These are phyloP conservation scores for Limtongia smithiae DNA, from an alignment of 805 yeast species.

Conservation along the genomic window DNA sequence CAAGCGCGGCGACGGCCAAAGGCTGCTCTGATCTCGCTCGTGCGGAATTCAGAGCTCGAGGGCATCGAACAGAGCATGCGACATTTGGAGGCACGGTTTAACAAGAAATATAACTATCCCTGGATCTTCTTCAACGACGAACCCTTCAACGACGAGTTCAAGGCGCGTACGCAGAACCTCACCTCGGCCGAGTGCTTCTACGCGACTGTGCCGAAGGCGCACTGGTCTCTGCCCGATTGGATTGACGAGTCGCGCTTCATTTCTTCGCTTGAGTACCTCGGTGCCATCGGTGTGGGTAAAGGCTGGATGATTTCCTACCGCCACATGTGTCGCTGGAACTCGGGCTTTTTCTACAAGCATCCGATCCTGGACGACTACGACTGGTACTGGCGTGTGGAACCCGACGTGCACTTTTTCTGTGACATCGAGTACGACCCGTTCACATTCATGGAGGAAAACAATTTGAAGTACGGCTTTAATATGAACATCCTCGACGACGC, in stretches of 20 bases:
- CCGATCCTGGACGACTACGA: constrained; percentile 50
- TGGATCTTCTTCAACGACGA: constrained; percentile 78
- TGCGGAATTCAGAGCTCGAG: constrained; percentile 63
- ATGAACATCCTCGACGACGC: constrained; percentile 30
- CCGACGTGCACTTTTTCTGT: constrained; percentile 72
- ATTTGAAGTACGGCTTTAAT: constrained; percentile 53
- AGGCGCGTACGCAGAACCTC: constrained; percentile 56
- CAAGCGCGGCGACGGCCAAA: constrained; percentile 25
- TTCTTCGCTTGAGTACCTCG: constrained; percentile 28
- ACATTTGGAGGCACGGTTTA: constrained; percentile 65
- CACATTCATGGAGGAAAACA: constrained; percentile 73
- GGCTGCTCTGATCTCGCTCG: constrained; percentile 52
- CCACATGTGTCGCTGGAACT: constrained; percentile 77
- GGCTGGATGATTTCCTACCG: constrained; percentile 62
- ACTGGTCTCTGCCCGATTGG: constrained; percentile 69
- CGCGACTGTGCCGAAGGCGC: constrained; percentile 57
- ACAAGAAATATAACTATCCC: constrained; percentile 60
- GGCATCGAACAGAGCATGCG: constrained; percentile 57
- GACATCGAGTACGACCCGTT: constrained; percentile 77
- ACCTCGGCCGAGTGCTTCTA: constrained; percentile 47
- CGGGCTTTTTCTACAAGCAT: constrained; percentile 68
- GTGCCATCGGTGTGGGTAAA: constrained; percentile 49
- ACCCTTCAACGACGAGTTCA: constrained; percentile 58
- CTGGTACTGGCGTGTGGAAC: constrained; percentile 95
- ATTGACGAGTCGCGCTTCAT: constrained; percentile 44